Conservation (phyloP, 352 stramenopile species). For the Halophytophthora polymorphica region DNA sequence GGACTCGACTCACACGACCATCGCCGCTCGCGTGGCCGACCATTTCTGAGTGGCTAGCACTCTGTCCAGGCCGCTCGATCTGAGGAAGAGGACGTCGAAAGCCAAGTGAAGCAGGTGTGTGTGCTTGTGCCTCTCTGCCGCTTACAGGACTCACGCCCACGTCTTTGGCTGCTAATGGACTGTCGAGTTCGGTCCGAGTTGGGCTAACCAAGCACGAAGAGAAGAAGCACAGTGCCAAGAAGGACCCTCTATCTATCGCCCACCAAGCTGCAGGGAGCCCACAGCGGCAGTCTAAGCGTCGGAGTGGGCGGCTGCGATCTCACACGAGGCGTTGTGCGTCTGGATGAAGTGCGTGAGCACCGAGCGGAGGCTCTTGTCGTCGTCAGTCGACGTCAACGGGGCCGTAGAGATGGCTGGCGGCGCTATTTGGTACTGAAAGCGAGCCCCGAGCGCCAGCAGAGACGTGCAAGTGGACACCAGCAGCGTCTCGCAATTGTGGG, state of each 20-base stretch:
- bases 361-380: background rate
- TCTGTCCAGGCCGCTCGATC: too few relatives aligned
- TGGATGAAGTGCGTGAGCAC: slow-evolving; percentile 22
- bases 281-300: background rate
- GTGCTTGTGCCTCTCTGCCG: too few relatives aligned
- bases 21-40: slow-evolving; percentile 32
- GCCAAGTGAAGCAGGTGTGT: too few relatives aligned
- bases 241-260: slow-evolving; percentile 36
- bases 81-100: too few relatives aligned
- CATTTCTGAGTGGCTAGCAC: slow-evolving; percentile 16
- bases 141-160: too few relatives aligned
- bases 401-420: background rate
- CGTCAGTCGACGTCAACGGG: slow-evolving; percentile 4
- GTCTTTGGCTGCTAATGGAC: too few relatives aligned
- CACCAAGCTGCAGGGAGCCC: slow-evolving; percentile 1
- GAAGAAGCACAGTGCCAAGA: slow-evolving; percentile 25
- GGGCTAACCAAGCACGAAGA: slow-evolving; percentile 8
- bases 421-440: slow-evolving; percentile 20
- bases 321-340: slow-evolving; percentile 21
- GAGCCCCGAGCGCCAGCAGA: slow-evolving; percentile 18
- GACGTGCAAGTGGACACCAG: slow-evolving; percentile 17
- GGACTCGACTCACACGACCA: slow-evolving; percentile 43
- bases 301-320: slow-evolving; percentile 5
- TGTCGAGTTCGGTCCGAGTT: slow-evolving; percentile 5
- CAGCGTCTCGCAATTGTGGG: slow-evolving; percentile 28